Conservation (phyloP, 2,329 filamentous ascomycete species). For the Penicillium janthinellum region DNA sequence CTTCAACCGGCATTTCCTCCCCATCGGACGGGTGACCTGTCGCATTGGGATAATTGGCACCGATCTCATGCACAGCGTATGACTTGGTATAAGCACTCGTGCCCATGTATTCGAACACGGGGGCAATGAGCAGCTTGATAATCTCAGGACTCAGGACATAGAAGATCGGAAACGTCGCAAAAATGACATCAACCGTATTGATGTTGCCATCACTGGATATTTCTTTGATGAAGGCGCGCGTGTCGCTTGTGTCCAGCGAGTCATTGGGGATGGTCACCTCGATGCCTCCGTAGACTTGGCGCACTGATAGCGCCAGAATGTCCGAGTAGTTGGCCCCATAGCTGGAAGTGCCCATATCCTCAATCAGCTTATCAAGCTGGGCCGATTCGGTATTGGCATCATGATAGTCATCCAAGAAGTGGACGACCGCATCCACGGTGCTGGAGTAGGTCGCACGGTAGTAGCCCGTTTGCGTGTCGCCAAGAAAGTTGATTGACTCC, state of each 20-base stretch:
- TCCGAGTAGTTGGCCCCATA: conserved; percentile 40
- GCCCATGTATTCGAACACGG: conserved; percentile 42
- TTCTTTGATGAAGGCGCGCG: conserved; percentile 42
- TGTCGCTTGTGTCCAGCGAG: conserved; percentile 30
- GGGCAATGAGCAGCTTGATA: conserved; percentile 44
- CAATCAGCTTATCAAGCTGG: conserved; percentile 29
- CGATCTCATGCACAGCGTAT: conserved; percentile 42
- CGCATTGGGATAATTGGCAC: conserved; percentile 40
- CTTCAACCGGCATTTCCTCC: conserved; percentile 43
- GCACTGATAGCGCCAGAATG: conserved; percentile 41
- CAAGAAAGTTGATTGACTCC: conserved; percentile 41
- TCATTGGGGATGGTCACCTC: conserved; percentile 40
- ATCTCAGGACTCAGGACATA: conserved; percentile 42
- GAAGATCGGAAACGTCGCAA: conserved; percentile 44
- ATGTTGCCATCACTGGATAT: conserved; percentile 46
- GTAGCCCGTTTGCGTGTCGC: conserved; percentile 38
- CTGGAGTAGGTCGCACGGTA: conserved; percentile 35
- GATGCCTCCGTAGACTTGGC: conserved; percentile 43
- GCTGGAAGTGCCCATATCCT: conserved; percentile 22
- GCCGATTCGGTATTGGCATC: conserved; percentile 36
- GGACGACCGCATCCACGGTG: conserved; percentile 32
- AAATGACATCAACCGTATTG: conserved; percentile 47
- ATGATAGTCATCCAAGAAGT: conserved; percentile 43
- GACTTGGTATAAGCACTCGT: conserved; percentile 35
- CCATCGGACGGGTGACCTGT: conserved; percentile 37